Evolutionary conservation across 306 rosid species (phyloP).

Genomic region (Cucurbita moschata): DNA sequence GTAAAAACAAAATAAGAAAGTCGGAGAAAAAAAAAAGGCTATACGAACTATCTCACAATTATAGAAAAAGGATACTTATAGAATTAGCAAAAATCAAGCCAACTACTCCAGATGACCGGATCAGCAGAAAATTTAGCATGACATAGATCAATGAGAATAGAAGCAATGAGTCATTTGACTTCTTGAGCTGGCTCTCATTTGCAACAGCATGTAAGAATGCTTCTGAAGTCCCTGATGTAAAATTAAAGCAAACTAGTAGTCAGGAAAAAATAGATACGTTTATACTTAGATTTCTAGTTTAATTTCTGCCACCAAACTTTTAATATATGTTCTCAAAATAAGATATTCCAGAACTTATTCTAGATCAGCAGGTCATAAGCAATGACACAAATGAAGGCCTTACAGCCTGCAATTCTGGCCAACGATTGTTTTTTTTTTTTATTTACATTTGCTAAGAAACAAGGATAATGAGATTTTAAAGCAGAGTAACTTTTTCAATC

Average conservation of each 20-base stretch:
- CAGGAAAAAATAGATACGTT: background rate
- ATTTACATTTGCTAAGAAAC: background rate
- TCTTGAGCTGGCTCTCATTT: constrained; percentile 63
- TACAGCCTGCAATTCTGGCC: background rate
- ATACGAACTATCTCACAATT: too few species aligned
- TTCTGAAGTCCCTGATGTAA: constrained; percentile 76
- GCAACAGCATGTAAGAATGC: constrained; percentile 93
- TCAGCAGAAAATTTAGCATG: constrained; percentile 53
- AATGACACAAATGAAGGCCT: background rate
- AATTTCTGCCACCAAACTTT: background rate
- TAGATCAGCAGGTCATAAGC: background rate
- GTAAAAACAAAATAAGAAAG: too few species aligned
- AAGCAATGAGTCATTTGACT: constrained; percentile 62
- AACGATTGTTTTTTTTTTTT: background rate
- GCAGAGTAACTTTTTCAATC: background rate
- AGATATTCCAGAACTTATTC: background rate
- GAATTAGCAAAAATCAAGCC: constrained; percentile 89
- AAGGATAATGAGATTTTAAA: background rate
- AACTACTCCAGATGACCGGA: constrained; percentile 60
- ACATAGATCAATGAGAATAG: constrained; percentile 63
- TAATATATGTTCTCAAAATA: background rate
- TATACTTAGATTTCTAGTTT: background rate
- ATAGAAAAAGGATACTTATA: constrained; percentile 55
- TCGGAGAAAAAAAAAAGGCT: too few species aligned
- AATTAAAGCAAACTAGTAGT: background rate